phyloP scores from a whole-genome alignment of 805 yeast species.

The Cyberlindnera misumaiensis region DNA sequence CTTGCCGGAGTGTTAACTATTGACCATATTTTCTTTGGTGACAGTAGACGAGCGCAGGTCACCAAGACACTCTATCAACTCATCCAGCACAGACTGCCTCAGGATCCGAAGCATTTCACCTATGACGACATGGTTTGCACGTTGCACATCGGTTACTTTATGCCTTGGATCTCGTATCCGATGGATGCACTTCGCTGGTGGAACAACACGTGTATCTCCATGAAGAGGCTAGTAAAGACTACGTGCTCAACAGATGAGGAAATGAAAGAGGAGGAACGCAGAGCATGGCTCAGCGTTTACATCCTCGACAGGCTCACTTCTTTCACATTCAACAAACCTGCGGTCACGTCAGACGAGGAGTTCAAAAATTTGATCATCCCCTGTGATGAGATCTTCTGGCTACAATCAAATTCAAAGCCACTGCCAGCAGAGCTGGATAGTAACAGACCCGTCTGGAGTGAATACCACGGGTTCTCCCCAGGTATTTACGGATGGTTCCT shows the following conservation, averaged over 20 bases:
- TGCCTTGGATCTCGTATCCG: constrained; percentile 22
- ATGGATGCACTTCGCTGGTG: constrained; percentile 22
- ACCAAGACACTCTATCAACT: constrained; percentile 13
- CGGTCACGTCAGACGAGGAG: constrained; percentile 27
- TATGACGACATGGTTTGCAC: constrained; percentile 19
- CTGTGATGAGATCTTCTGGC: constrained; percentile 29
- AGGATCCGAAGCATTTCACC: constrained; percentile 2
- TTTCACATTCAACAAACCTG: constrained; percentile 29
- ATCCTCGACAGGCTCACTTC: constrained; percentile 33
- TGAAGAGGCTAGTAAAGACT: constrained; percentile 6
- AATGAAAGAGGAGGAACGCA: constrained; percentile 30
- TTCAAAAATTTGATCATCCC: constrained; percentile 27
- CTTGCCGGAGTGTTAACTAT: constrained; percentile 16
- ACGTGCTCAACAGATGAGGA: constrained; percentile 20
- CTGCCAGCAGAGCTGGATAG: constrained; percentile 26
- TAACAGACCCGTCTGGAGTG: constrained; percentile 20
- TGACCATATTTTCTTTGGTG: constrained; percentile 19
- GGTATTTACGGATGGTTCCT: constrained; percentile 35
- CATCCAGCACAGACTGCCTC: constrained; percentile 14
- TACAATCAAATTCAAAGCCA: constrained; percentile 18
- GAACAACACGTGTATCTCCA: constrained; percentile 15
- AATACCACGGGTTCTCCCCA: constrained; percentile 21
- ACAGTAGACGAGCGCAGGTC: constrained; percentile 16
- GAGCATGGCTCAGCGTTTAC: constrained; percentile 36
- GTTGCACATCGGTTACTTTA: constrained; percentile 18